These are phyloP conservation scores for Quercus lobata DNA, from an alignment of 331 rosid genomes.

Conservation along the genomic window DNA sequence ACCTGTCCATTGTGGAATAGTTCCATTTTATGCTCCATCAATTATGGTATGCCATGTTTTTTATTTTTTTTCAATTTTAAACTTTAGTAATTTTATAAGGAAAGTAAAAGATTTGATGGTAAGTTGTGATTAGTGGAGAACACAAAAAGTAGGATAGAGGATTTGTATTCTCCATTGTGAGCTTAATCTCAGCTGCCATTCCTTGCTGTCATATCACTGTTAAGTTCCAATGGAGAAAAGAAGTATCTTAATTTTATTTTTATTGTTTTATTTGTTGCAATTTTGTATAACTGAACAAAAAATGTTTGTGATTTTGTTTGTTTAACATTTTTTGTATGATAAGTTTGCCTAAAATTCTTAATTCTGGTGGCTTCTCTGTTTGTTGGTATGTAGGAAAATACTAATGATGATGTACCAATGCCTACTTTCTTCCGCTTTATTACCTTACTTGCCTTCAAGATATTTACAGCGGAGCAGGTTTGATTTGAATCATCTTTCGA, in stretches of 20 bases:
- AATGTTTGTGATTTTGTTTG: background rate
- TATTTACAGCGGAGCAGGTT: constrained; percentile 90
- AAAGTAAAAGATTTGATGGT: too few species aligned
- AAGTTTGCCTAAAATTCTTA: constrained; percentile 12
- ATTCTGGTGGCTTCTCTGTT: constrained; percentile 12
- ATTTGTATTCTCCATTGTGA: background rate
- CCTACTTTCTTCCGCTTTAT: constrained; percentile 93
- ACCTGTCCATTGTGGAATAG: too few species aligned
- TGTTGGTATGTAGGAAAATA: constrained; percentile 49
- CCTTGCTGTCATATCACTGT: background rate
- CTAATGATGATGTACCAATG: constrained; percentile 70
- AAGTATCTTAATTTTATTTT: background rate
- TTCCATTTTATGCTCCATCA: too few species aligned
- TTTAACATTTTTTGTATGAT: background rate
- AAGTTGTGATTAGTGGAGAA: too few species aligned
- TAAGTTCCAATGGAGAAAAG: background rate
- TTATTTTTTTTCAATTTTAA: too few species aligned
- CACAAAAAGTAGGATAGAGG: too few species aligned
- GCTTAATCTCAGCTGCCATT: background rate
- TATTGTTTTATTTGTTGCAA: background rate
- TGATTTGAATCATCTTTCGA: constrained; percentile 23
- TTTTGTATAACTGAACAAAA: background rate
- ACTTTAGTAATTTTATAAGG: too few species aligned
- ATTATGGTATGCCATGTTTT: too few species aligned
- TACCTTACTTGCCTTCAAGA: constrained; percentile 96